A percentile compares a stretch with the other conserved stretches of the same genome.
Evolutionary conservation across 257 asterid genomes (phyloP).

Genomic region (Nicotiana tabacum): DNA sequence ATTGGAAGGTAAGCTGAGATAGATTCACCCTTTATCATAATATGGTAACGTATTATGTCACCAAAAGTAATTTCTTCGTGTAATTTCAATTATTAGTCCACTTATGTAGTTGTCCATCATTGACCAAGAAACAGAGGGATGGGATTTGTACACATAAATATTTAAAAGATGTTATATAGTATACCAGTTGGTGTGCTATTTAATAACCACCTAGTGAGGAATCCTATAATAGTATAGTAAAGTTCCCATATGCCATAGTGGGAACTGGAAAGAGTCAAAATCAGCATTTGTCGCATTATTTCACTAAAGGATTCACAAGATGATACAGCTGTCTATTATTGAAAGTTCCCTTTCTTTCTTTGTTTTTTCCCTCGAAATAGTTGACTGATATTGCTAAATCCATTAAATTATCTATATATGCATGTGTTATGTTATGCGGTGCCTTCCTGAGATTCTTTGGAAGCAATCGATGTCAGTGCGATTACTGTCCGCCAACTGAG

Average conservation of each 20-base stretch:
- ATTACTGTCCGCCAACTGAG: too few species aligned
- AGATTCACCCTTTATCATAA: neutral
- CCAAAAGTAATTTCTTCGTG: neutral
- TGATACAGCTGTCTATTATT: neutral
- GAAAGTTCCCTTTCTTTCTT: neutral
- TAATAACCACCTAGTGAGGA: neutral
- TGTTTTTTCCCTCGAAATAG: neutral
- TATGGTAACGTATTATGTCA: neutral
- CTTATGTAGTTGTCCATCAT: neutral
- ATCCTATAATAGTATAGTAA: neutral
- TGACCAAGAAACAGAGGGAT: neutral
- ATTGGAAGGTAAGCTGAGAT: constrained; percentile 12
- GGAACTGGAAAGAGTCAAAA: neutral
- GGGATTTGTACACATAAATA: neutral
- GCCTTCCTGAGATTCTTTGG: neutral
- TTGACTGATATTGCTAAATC: neutral
- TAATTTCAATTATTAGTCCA: neutral
- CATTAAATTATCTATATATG: neutral
- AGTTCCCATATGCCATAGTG: neutral
- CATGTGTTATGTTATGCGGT: neutral
- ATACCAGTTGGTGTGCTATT: too few species aligned
- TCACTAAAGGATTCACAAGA: neutral
- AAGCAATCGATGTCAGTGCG: neutral
- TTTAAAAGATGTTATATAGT: too few species aligned
- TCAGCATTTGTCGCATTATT: neutral